Base-by-base conservation (phyloP, 2,329 filamentous ascomycete genomes). In the Hymenoscyphus salicellus region DNA sequence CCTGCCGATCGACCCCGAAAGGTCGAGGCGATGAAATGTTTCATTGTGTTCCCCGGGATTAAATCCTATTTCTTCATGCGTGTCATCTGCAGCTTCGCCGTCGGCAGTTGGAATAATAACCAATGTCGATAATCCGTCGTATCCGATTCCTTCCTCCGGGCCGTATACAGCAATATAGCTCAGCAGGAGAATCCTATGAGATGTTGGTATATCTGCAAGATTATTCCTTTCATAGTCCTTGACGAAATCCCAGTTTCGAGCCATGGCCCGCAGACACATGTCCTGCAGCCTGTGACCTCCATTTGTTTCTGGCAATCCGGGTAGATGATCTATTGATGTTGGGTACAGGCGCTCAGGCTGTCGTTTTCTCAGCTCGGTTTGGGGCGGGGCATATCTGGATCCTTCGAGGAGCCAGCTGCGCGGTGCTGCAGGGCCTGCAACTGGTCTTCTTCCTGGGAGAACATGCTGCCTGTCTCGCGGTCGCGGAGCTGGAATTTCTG, bases 381-480 rank as follows among this genome's bases (percentile, higher is more conserved):
- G 73, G 26, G 41, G 14, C 23, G 65, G 73, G 8, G 70, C 73
- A 66, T 74, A 69, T 63, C 62, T 73, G 2, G 77, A 77, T 64
- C 73, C 70, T 65, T 77, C 68, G 63, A 80, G 73, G 63, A 80
- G 73, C 86, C 86, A 89, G 71, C 84, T 87, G 43, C 79, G 79
- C 1, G 86, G 86, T 26, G 86, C 81, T 30, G 85, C 81, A 26
- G 86, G 86, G 0, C 86, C 86, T 1, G 86, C 80, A 10, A 86
- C 85, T 23, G 82, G 75, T 63, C 84, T 26, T 38, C 81, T 78
- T 20, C 84, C 84, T 71, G 78, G 75, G 17, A 74, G 74, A 70
- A 83, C 83, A 52, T 59, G 56, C 26, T 65, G 60, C 61, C 68
- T 66, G 26, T 59, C 61, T 56, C 84, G 79, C 30, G 84, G 83